A percentile compares a stretch with the other conserved stretches of the same genome.
These are phyloP conservation scores for Tolypocladium nubicola DNA, from an alignment of 2,329 filamentous ascomycete species.

Conservation along the genomic window DNA sequence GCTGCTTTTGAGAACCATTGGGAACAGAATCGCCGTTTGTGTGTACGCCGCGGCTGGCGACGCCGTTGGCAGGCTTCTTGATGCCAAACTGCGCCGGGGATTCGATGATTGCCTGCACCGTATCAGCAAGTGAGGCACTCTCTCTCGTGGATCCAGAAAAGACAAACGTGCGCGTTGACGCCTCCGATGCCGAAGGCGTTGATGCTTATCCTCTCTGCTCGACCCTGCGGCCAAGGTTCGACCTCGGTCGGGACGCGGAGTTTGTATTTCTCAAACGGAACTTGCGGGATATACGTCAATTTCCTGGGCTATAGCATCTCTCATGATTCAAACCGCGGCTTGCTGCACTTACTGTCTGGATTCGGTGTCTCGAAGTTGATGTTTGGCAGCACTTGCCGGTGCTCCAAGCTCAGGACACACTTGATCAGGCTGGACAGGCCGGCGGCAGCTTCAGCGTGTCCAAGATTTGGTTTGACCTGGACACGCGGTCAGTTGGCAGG, in stretches of 20 bases:
- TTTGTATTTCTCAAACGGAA: too few relatives aligned
- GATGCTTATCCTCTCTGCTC: slow-evolving; percentile 30
- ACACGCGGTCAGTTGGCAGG: neutral
- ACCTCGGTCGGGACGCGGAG: slow-evolving; percentile 16
- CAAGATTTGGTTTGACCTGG: slow-evolving; percentile 18
- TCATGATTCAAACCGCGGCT: too few relatives aligned
- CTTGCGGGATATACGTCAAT: too few relatives aligned
- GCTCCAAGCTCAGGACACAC: slow-evolving; percentile 13
- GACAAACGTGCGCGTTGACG: slow-evolving; percentile 29
- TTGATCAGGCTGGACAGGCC: slow-evolving; percentile 17
- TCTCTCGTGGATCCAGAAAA: too few relatives aligned
- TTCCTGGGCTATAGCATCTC: too few relatives aligned
- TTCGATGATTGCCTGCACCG: neutral
- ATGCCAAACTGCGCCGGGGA: neutral
- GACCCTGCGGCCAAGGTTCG: slow-evolving; percentile 21
- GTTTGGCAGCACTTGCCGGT: slow-evolving; percentile 11
- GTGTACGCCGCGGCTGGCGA: too few relatives aligned
- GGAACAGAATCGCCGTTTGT: too few relatives aligned
- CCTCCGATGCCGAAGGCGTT: slow-evolving; percentile 33
- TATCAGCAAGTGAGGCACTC: too few relatives aligned
- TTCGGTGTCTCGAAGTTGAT: slow-evolving; percentile 11
- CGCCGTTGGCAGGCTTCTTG: too few relatives aligned
- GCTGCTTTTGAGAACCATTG: too few relatives aligned
- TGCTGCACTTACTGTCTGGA: slow-evolving; percentile 9
- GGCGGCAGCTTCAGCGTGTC: slow-evolving; percentile 16